Conservation (phyloP, 257 asterid species). For the Galeopsis tetrahit region DNA sequence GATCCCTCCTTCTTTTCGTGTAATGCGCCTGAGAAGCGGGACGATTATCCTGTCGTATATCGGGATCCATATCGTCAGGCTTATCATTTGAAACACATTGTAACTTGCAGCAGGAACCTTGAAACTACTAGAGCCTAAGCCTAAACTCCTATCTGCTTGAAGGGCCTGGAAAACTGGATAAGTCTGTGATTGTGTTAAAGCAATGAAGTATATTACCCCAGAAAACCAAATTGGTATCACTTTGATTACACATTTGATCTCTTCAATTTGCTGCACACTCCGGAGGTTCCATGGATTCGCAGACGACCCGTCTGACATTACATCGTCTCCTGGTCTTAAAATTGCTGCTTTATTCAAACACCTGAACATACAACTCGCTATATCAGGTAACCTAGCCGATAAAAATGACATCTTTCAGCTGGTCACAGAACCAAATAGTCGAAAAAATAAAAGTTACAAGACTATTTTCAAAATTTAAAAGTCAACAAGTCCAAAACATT, state of each 20-base stretch:
- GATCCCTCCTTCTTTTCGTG: conserved; percentile 40
- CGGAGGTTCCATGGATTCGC: conserved; percentile 46
- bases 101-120: conserved; percentile 47
- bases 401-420: too few species aligned
- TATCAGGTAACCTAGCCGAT: too few species aligned
- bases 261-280: conserved; percentile 47
- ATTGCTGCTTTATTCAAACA: conserved; percentile 52
- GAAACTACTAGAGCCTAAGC: conserved; percentile 26
- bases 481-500: too few species aligned
- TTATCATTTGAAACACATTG: conserved; percentile 45
- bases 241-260: conserved; percentile 41
- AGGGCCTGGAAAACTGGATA: conserved; percentile 52
- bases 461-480: too few species aligned
- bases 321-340: conserved; percentile 28
- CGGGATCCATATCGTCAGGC: conserved; percentile 49
- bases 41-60: conserved; percentile 45
- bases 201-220: conserved; percentile 41
- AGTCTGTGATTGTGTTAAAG: conserved; percentile 31
- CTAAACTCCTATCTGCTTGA: conserved; percentile 45
- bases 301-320: conserved; percentile 42
- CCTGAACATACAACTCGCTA: conserved; percentile 28
- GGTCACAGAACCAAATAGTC: too few species aligned
- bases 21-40: conserved; percentile 37
- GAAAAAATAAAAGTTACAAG: too few species aligned
- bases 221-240: conserved; percentile 52